Percentiles rank a stretch among this genome's conserved stretches.
Evolutionary conservation across 768 basidiomycete species (phyloP).

Genomic region (Termitomyces bulborhizus): DNA sequence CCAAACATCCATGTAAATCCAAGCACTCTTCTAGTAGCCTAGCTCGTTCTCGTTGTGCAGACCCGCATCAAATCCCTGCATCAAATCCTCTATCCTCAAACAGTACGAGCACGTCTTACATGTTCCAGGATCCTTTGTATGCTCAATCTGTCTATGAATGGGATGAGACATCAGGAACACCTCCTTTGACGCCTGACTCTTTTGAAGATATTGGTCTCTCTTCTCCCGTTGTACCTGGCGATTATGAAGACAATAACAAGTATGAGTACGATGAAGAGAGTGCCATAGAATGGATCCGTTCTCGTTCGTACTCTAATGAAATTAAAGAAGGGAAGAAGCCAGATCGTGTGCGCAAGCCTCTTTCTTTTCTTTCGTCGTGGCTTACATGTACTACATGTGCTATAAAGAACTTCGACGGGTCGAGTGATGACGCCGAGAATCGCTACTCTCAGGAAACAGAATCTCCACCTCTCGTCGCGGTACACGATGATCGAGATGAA

Average conservation of each 20-base stretch:
- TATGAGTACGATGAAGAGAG: constrained; percentile 13
- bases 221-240: constrained; percentile 7
- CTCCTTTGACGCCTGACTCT: constrained; percentile 22
- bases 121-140: not conserved
- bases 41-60: constrained; percentile 12
- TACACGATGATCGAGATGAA: constrained; percentile 23
- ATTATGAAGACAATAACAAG: constrained; percentile 7
- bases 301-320: constrained; percentile 21
- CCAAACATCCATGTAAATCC: constrained; percentile 14
- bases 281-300: constrained; percentile 6
- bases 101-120: not conserved
- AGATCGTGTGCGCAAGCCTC: constrained; percentile 21
- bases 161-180: constrained; percentile 14
- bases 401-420: constrained; percentile 8
- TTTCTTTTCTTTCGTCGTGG: not conserved
- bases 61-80: constrained; percentile 7
- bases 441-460: not conserved
- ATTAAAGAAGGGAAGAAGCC: constrained; percentile 35
- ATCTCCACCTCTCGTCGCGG: not conserved
- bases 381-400: constrained; percentile 4
- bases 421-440: constrained; percentile 8
- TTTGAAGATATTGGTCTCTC: constrained; percentile 9
- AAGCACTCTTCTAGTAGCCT: constrained; percentile 17
- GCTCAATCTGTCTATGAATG: not conserved
- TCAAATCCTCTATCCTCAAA: not conserved